Conservation (phyloP, 495 filamentous ascomycete species). For the Podospora bellae-mahoneyi region DNA sequence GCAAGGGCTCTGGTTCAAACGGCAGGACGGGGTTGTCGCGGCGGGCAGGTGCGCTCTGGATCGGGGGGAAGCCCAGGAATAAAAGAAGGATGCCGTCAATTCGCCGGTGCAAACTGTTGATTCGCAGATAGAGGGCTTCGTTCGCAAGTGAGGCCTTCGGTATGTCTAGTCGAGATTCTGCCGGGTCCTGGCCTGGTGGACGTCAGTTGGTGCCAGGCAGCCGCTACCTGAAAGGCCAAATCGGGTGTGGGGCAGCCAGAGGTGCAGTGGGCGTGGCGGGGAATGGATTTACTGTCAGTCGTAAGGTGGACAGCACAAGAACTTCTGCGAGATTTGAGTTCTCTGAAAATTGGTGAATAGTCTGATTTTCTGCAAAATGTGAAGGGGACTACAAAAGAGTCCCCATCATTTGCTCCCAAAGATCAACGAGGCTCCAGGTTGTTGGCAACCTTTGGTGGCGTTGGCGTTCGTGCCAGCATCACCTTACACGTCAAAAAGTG, state of each 20-base stretch:
- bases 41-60: neutral
- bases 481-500: neutral
- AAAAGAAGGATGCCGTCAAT: neutral
- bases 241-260: neutral
- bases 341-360: no score
- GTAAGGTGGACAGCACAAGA: neutral
- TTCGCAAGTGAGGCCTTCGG: neutral
- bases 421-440: neutral
- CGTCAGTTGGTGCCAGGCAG: neutral
- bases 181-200: conserved; percentile 7
- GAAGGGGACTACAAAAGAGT: no score
- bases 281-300: neutral
- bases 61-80: neutral
- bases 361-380: no score
- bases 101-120: neutral
- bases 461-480: neutral
- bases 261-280: neutral
- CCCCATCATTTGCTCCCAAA: no score
- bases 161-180: conserved; percentile 8
- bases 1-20: neutral
- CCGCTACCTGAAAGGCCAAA: neutral
- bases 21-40: neutral
- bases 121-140: neutral
- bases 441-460: neutral
- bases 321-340: neutral